Base-by-base conservation (phyloP, 306 rosid species). In the Cucumis melo region DNA sequence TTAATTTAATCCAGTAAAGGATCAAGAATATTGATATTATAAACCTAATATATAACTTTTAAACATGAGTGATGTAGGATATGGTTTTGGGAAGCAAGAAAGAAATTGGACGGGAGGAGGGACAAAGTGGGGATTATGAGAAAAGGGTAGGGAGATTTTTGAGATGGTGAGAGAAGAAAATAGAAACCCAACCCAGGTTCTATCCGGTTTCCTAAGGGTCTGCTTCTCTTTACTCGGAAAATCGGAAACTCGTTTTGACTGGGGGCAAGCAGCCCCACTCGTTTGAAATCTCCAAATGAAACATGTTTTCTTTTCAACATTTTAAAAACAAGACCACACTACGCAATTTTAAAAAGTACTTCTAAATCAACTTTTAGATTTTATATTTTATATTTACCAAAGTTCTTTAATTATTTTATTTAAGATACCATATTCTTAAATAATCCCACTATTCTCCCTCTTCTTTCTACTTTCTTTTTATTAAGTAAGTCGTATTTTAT, bases 181-280 rank as follows among this genome's bases (percentile, higher is more conserved):
- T 32, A 23, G 7, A n/a, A 19, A 41, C 44, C 23, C 6, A 67
- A n/a, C 34, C 34, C 48, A 16, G 14, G 44, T 66, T 66, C 73
- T n/a, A 29, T 20, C 54, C 34, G 73, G 73, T 41, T 66, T 66
- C 73, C 54, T 67, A 20, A 51, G 74, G 74, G 74, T 42, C 74
- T 67, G 34, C 32, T 67, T 66, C 34, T 65, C 20, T 67, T 67
- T 67, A 67, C 74, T 42, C 51, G 51, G 72, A n/a, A n/a, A 64
- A 36, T 38, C 23, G 19, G 72, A 65, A 65, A 36, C 50, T 67
- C 54, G 54, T 67, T 41, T 67, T 67, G 74, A 67, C 74, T 41
- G 54, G 54, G 73, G 14, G 19, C 74, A 20, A 53, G 36, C 36
- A 32, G 36, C 36, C 74, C 53, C 54, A 67, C 74, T 20, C 74